Percentiles rank a stretch among this genome's conserved stretches.
Evolutionary conservation across 2,329 filamentous ascomycete species (phyloP).

Genomic region (Monosporascus sp.): DNA sequence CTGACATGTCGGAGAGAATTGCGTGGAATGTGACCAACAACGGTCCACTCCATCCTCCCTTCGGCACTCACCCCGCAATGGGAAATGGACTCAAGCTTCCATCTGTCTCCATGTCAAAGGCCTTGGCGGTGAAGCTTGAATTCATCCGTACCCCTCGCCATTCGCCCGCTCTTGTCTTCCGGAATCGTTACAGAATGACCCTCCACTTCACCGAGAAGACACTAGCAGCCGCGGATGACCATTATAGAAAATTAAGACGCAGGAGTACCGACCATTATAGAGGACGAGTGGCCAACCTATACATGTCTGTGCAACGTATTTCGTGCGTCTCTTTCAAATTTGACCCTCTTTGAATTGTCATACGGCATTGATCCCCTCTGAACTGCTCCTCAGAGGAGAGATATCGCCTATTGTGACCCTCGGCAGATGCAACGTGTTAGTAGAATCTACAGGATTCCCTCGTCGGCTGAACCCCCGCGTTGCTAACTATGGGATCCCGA

Average conservation of each 20-base stretch:
- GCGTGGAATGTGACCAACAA: constrained; percentile 2
- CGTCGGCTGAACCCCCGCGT: background rate
- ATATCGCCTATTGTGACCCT: background rate
- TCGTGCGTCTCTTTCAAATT: background rate
- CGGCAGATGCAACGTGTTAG: background rate
- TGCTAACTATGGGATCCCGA: background rate
- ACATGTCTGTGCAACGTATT: background rate
- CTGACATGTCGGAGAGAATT: background rate
- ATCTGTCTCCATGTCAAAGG: constrained; percentile 7
- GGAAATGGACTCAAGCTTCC: constrained; percentile 14
- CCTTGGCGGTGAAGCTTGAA: constrained; percentile 21
- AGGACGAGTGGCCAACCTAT: background rate
- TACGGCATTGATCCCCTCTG: background rate
- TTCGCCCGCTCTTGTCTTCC: constrained; percentile 12
- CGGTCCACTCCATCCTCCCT: constrained; percentile 8
- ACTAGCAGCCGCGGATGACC: background rate
- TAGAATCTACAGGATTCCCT: background rate
- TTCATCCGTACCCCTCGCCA: constrained; percentile 14
- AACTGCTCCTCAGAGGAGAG: background rate
- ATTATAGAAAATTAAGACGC: no score
- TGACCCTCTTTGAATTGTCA: background rate
- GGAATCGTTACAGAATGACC: background rate
- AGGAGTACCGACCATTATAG: background rate
- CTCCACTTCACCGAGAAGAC: background rate
- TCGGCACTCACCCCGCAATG: background rate